A percentile compares a stretch with the other conserved stretches of the same genome.
Conservation (phyloP, 192 early-diverging fungal genomes). For the Fimicolochytrium jonesii region DNA sequence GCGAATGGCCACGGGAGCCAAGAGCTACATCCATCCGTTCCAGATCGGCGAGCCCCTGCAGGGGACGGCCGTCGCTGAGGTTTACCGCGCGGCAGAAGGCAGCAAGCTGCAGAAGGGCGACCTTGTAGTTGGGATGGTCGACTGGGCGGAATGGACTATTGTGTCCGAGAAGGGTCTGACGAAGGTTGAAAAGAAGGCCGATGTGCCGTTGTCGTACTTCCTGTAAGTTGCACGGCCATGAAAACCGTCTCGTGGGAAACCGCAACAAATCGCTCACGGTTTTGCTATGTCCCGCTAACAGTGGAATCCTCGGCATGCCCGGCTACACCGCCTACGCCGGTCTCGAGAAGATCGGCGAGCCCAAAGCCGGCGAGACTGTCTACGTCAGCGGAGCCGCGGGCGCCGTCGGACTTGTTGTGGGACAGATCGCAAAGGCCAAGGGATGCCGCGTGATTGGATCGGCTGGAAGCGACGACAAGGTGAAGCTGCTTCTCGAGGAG, state of each 20-base stretch:
- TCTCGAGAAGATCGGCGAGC: constrained; percentile 57
- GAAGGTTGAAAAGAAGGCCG: constrained; percentile 31
- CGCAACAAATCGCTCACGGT: neutral
- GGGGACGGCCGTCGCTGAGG: constrained; percentile 58
- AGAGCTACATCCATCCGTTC: constrained; percentile 45
- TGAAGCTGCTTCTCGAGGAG: constrained; percentile 57
- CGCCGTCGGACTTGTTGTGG: constrained; percentile 63
- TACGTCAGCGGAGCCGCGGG: constrained; percentile 78
- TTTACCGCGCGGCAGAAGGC: constrained; percentile 57
- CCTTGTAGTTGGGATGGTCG: constrained; percentile 50
- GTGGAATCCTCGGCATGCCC: constrained; percentile 59
- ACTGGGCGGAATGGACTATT: constrained; percentile 61
- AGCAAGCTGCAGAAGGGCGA: constrained; percentile 52
- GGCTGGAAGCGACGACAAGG: constrained; percentile 82
- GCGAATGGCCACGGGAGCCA: constrained; percentile 53
- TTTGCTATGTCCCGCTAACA: neutral
- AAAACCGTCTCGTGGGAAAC: neutral
- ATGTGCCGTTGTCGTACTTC: constrained; percentile 53
- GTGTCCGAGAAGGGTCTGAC: constrained; percentile 17
- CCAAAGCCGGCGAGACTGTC: constrained; percentile 79
- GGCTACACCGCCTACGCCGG: constrained; percentile 74
- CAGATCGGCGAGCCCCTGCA: constrained; percentile 57
- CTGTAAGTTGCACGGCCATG: too few species aligned
- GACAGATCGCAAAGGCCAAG: constrained; percentile 62
- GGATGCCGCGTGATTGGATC: constrained; percentile 82